Base-by-base conservation (phyloP, 228 moss, liverwort and hornwort genomes). In the Sphagnum magellanicum region DNA sequence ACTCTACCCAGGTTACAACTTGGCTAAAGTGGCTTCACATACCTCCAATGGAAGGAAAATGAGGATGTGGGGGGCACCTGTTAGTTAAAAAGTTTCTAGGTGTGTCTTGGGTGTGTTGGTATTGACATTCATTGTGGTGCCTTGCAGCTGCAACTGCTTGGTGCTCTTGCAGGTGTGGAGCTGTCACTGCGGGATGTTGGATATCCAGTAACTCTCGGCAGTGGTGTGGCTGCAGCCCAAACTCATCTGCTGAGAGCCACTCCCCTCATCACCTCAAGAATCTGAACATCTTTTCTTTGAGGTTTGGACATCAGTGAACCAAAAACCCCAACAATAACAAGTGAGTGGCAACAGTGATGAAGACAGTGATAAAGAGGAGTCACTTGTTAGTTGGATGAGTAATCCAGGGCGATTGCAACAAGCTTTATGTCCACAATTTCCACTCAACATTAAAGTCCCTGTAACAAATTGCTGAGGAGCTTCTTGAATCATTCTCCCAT, bases 221-320 rank as follows among this genome's bases (percentile, higher is more conserved):
- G 95, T 61, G 95, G 95, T 55, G 95, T 95, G 8, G 92, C 75
- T 6, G 95, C 95, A 60, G 95, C 95, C 12, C 77, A 85, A 48
- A 79, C 83, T 14, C 68, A 81, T 57, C 78, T 95, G 52, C 72
- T 78, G 5, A 84, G 84, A 78, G 69, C 81, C 52, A 95, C 90
- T 6, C 95, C 95, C 11, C 70, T 95, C 60, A 95, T 95, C 65
- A 48, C 85, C 48, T 95, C 95, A 49, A 85, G 95, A 63, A 78
- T 93, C 59, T 89, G 79, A 92, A 50, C 5, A 16, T 16, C 64
- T 53, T 17, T 49, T 50, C 52, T 12, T 11, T 59, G 48, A 13
- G 67, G 17, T 59, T 62, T 32, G 32, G 32, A 32, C 32, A 32
- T 32, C 32, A 32, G 32, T 32, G 32, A 32, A 32, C 32, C 32